phyloP scores from a whole-genome alignment of 73 alveolate species.

The Halteria grandinella region DNA sequence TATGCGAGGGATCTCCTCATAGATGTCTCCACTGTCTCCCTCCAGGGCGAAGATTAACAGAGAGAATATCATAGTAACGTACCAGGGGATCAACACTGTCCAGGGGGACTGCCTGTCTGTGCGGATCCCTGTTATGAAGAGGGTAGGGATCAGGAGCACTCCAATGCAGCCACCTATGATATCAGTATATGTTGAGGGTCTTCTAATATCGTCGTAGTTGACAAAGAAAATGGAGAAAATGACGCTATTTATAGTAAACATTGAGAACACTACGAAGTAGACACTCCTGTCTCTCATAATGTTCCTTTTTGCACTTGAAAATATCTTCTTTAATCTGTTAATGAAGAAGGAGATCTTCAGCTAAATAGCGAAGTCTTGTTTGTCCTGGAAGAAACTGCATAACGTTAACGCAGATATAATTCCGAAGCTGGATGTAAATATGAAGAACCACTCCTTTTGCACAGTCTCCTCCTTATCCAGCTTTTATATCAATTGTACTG shows the following conservation, averaged over 20 bases:
- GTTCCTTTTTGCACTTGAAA: too few relatives aligned
- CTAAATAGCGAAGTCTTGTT: too few relatives aligned
- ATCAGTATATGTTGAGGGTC: too few relatives aligned
- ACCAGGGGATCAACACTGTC: conserved; percentile 32
- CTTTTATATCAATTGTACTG: neutral
- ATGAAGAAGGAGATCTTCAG: too few relatives aligned
- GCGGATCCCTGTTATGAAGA: conserved; percentile 15
- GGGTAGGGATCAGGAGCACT: conserved; percentile 5
- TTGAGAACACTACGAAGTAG: too few relatives aligned
- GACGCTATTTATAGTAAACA: too few relatives aligned
- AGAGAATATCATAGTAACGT: neutral
- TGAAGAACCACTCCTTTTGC: neutral
- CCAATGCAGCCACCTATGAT: too few relatives aligned
- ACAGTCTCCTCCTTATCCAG: neutral
- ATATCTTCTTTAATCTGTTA: too few relatives aligned
- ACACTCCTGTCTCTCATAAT: too few relatives aligned
- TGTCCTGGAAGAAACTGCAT: conserved; percentile 26
- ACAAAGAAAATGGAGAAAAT: too few relatives aligned
- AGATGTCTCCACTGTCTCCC: conserved; percentile 3
- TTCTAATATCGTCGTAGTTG: too few relatives aligned
- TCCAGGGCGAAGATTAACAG: conserved; percentile 5
- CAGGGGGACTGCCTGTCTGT: conserved; percentile 34
- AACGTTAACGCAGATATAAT: conserved; percentile 20
- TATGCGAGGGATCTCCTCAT: conserved; percentile 3
- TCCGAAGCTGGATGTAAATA: conserved; percentile 2